Percentiles rank a stretch among this genome's conserved stretches.
Conservation (phyloP, 2,329 filamentous ascomycete genomes). For the Myriosclerotinia duriaeana region DNA sequence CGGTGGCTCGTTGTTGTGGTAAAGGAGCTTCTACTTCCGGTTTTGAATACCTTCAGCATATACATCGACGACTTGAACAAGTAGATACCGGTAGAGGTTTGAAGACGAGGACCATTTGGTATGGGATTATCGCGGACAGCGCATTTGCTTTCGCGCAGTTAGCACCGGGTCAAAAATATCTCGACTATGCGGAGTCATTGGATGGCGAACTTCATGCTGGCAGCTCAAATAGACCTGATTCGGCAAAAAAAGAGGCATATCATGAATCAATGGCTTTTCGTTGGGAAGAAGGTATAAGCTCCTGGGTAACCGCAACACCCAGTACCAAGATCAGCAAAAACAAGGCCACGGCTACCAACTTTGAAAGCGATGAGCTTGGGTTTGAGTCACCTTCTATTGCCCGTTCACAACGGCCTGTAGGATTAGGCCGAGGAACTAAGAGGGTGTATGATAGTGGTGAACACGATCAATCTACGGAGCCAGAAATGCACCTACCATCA, state of each 20-base stretch:
- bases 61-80: constrained; percentile 34
- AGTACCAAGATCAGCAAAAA: constrained; percentile 27
- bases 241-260: constrained; percentile 25
- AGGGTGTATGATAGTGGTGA: background rate
- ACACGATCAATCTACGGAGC: background rate
- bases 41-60: constrained; percentile 44
- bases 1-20: constrained; percentile 50
- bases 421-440: constrained; percentile 5
- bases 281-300: constrained; percentile 58
- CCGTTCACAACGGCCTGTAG: background rate
- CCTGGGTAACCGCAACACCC: constrained; percentile 55
- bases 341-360: background rate
- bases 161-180: constrained; percentile 34
- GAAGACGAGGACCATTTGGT: constrained; percentile 26
- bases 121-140: constrained; percentile 39
- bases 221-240: background rate
- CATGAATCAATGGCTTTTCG: constrained; percentile 40
- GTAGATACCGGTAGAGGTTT: constrained; percentile 16
- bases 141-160: constrained; percentile 40
- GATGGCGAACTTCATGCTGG: constrained; percentile 25
- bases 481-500: constrained; percentile 15
- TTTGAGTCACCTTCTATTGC: constrained; percentile 31
- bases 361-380: constrained; percentile 24
- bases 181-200: constrained; percentile 38
- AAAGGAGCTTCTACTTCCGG: constrained; percentile 42